phyloP scores from a whole-genome alignment of 2,329 filamentous ascomycete genomes.

The Elsinoe fawcettii region DNA sequence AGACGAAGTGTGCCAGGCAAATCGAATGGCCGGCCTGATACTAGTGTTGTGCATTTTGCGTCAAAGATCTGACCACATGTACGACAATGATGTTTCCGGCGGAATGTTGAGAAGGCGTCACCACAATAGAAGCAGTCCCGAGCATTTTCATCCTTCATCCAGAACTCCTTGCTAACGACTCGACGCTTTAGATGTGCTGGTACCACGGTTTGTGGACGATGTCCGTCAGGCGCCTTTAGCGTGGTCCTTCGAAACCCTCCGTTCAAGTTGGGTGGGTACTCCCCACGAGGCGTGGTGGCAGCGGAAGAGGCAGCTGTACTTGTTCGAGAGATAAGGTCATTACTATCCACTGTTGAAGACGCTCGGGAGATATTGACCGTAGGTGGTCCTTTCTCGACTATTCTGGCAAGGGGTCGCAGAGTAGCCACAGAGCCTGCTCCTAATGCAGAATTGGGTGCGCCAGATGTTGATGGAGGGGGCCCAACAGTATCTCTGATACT shows the following conservation, averaged over 20 bases:
- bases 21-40: conserved; percentile 79
- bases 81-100: conserved; percentile 93
- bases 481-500: background rate
- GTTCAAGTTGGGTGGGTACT: conserved; percentile 17
- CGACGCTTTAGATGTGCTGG: conserved; percentile 68
- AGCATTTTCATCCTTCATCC: conserved; percentile 98
- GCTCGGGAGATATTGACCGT: conserved; percentile 39
- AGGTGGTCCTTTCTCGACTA: conserved; percentile 24
- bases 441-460: conserved; percentile 30
- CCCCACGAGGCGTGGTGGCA: conserved; percentile 11
- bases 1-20: conserved; percentile 78
- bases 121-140: conserved; percentile 95
- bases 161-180: conserved; percentile 89
- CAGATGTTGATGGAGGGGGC: background rate
- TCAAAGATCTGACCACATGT: conserved; percentile 98
- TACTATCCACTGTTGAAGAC: conserved; percentile 38
- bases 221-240: conserved; percentile 4
- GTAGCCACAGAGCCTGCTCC: background rate
- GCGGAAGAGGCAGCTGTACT: conserved; percentile 16
- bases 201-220: conserved; percentile 22
- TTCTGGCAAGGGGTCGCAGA: conserved; percentile 3
- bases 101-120: conserved; percentile 83
- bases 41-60: conserved; percentile 87
- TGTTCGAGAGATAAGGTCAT: conserved; percentile 24
- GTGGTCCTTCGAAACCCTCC: conserved; percentile 12